These are phyloP conservation scores for Solanum commersonii DNA, from an alignment of 257 asterid species.

Conservation along the genomic window DNA sequence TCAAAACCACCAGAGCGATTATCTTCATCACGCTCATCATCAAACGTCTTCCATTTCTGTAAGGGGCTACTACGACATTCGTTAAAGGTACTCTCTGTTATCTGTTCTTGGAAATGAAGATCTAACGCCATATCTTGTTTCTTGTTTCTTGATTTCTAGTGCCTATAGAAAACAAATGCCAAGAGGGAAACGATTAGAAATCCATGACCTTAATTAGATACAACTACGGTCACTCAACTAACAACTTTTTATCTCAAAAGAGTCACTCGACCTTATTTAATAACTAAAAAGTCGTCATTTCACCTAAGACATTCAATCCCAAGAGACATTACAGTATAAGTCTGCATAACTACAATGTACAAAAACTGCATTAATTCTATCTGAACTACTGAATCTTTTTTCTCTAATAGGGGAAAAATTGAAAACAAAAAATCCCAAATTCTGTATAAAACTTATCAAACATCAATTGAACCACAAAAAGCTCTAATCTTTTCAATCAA, in stretches of 20 bases:
- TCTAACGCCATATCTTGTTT: neutral
- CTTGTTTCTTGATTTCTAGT: neutral
- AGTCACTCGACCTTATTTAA: neutral
- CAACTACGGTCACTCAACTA: neutral
- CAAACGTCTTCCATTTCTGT: conserved; percentile 21
- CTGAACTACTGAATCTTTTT: neutral
- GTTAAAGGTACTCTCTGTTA: neutral
- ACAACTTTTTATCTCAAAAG: neutral
- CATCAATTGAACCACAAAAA: neutral
- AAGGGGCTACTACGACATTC: neutral
- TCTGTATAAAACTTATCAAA: neutral
- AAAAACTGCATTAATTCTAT: neutral
- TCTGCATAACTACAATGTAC: neutral
- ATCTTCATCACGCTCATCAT: conserved; percentile 15
- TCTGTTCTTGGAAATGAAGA: neutral
- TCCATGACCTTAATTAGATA: neutral
- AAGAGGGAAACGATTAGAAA: neutral
- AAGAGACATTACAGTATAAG: neutral
- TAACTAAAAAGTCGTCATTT: neutral
- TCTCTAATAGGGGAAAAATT: neutral
- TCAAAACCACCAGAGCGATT: conserved; percentile 38
- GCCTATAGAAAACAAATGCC: conserved; percentile 1
- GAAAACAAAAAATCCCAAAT: neutral
- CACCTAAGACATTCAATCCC: neutral
- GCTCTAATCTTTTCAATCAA: neutral